These are phyloP conservation scores for Starmerella tilneyi DNA, from an alignment of 805 yeast genomes.

Conservation along the genomic window DNA sequence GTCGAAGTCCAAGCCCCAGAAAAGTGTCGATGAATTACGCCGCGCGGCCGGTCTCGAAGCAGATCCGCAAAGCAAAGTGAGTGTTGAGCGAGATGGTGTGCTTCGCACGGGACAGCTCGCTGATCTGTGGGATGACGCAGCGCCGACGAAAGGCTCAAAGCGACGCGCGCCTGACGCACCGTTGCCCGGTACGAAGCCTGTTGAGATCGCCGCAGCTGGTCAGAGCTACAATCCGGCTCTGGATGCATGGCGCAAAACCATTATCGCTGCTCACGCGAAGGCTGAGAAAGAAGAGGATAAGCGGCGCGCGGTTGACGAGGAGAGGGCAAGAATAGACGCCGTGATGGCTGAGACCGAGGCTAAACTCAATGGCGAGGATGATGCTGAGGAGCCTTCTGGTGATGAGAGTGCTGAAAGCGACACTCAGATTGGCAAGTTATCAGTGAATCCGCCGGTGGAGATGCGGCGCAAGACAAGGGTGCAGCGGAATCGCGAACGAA, in stretches of 20 bases:
- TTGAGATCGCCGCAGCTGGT: slow-evolving; percentile 63
- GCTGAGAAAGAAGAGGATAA: slow-evolving; percentile 61
- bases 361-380: slow-evolving; percentile 47
- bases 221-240: slow-evolving; percentile 86
- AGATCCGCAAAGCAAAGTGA: slow-evolving; percentile 5
- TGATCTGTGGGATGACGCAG: slow-evolving; percentile 60
- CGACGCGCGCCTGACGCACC: slow-evolving; percentile 23
- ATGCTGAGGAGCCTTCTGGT: too few relatives aligned
- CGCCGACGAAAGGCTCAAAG: slow-evolving; percentile 23
- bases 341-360: slow-evolving; percentile 31
- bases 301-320: slow-evolving; percentile 50
- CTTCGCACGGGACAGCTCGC: slow-evolving; percentile 37
- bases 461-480: slow-evolving; percentile 64
- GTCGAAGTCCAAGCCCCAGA: slow-evolving; percentile 26
- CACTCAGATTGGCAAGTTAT: slow-evolving; percentile 35
- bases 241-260: slow-evolving; percentile 67
- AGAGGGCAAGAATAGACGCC: slow-evolving; percentile 51
- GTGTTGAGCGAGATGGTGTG: slow-evolving; percentile 54
- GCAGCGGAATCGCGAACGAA: slow-evolving; percentile 62
- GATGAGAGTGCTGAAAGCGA: too few relatives aligned
- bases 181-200: slow-evolving; percentile 26
- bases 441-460: slow-evolving; percentile 61
- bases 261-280: slow-evolving; percentile 52
- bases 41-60: slow-evolving; percentile 18
- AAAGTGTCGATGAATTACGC: slow-evolving; percentile 14